These are phyloP conservation scores for Dioscorea alata DNA, from an alignment of 106 monocot genomes.

Conservation along the genomic window DNA sequence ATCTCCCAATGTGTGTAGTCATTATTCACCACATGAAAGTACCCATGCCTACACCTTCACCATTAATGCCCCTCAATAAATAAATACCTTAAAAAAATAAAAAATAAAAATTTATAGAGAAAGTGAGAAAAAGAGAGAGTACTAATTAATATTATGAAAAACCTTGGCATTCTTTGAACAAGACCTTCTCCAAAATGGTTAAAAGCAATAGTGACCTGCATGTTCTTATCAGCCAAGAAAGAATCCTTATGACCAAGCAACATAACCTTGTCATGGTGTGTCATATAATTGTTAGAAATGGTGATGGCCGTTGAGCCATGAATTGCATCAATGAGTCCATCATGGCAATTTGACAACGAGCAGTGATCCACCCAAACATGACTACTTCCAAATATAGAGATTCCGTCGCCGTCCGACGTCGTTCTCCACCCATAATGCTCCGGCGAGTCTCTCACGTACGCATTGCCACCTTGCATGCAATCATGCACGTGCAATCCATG, in stretches of 20 bases:
- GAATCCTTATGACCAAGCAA: constrained; percentile 7
- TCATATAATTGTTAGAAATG: constrained; percentile 12
- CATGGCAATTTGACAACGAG: constrained; percentile 1
- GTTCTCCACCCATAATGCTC: constrained; percentile 16
- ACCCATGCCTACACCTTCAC: constrained; percentile 7
- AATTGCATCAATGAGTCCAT: constrained; percentile 9
- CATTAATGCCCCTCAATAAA: no score
- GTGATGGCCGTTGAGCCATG: constrained; percentile 11
- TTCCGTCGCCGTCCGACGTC: constrained; percentile 13
- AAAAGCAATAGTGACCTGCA: constrained; percentile 16
- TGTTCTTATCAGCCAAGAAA: constrained; percentile 1
- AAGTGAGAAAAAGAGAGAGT: no score
- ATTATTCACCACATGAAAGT: constrained; percentile 14
- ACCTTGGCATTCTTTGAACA: constrained; percentile 12
- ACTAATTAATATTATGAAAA: neutral
- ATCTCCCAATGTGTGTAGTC: constrained; percentile 16
- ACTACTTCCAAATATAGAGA: constrained; percentile 2
- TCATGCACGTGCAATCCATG: constrained; percentile 11
- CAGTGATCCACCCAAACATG: constrained; percentile 12
- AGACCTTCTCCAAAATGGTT: constrained; percentile 9
- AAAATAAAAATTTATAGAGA: no score
- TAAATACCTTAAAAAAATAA: no score
- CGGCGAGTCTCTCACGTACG: constrained; percentile 14
- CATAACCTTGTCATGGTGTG: constrained; percentile 14
- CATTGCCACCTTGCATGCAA: constrained; percentile 8